Base-by-base conservation (phyloP, 805 yeast genomes). In the Debaryomyces tyrocola region DNA sequence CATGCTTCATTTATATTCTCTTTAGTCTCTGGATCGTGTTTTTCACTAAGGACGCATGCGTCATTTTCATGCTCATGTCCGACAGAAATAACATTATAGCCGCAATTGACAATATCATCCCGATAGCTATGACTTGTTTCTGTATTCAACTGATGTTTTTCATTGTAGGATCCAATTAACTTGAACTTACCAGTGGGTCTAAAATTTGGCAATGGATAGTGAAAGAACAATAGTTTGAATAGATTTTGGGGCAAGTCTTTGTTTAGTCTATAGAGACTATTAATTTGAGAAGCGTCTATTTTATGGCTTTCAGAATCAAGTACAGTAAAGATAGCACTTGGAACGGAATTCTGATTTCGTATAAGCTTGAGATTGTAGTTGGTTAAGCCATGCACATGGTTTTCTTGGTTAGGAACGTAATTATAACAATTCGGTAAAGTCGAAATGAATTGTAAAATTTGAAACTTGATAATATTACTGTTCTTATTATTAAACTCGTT, bases 51-150 rank as follows among this genome's bases (percentile, higher is more conserved):
- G 18, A 73, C 54, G 44, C 77, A 73, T 2, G 72, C 74, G 46
- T 72, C 77, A 49, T 73, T 73, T 37, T 66, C 70, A 49, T 73
- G 77, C 50, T 73, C 77, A 49, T 73, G 76, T 6, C 75, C 75
- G 4, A 70, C 76, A 6, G 68, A 60, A 0, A 71, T 64, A 5
- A 59, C 74, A 33, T 67, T 56, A 50, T 70, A 71, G 7, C 70
- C 70, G 40, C 67, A 59, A 39, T 59, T 58, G 34, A 63, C 53
- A 21, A 72, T 57, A 48, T 73, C 77, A 27, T 63, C 62, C 43
- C 60, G 59, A 42, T 68, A 56, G 37, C 60, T 54, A n/a, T 36
- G 35, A 48, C 62, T 64, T 4, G 72, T 63, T 5, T 54, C 53
- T 8, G 67, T 52, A n/a, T 56, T 50, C 36, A 73, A 55, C 2